Evolutionary conservation across 2,329 filamentous ascomycete species (phyloP), one percentile per base, ranked within the genome.

Genomic region (Alternaria sp.): DNA sequence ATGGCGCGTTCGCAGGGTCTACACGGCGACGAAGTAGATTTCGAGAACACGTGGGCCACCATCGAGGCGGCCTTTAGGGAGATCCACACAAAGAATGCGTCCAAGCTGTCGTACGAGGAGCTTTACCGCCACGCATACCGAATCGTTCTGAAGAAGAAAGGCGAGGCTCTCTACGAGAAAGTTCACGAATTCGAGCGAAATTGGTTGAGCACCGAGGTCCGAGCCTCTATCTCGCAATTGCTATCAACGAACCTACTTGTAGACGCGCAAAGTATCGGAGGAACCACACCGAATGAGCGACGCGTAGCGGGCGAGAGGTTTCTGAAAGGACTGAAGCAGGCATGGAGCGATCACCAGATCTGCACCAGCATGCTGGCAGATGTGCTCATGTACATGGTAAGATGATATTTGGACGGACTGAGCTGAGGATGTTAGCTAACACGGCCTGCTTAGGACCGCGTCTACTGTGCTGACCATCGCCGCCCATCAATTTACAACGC

Each of bases 281-380:
- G 78, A 23, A 86, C 88, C 3, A 92, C 92, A n/a, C 85, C 88
- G 15, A 92, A 92, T 71, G 94, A 97, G 81, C 88, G 92, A 59
- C 87, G 92, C 50, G 87, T 90, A 46, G 90, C 92, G 37, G 94
- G 94, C 51, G 94, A 97, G 80, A 90, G 87, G 74, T 96, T 98
- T 68, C 81, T 99, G 62, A 88, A 88, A 59, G 90, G 89, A 0
- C 80, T 98, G 14, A 91, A 91, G 71, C 86, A 89, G 61, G 89
- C 90, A 3, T 99, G 94, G 93, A 89, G 94, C 64, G 92, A 96
- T 66, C 94, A 99, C 76, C 92, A 94, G 76, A 88, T 92, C 60
- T 94, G 92, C 47, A 97, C 97, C 92, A 94, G 93, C 76, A 98
- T 98, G 95, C 90, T 93, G 55, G 94, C 94, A 5, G 96, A 98